Base-by-base conservation (phyloP, 352 stramenopile genomes). In the Phytophthora tubulina region DNA sequence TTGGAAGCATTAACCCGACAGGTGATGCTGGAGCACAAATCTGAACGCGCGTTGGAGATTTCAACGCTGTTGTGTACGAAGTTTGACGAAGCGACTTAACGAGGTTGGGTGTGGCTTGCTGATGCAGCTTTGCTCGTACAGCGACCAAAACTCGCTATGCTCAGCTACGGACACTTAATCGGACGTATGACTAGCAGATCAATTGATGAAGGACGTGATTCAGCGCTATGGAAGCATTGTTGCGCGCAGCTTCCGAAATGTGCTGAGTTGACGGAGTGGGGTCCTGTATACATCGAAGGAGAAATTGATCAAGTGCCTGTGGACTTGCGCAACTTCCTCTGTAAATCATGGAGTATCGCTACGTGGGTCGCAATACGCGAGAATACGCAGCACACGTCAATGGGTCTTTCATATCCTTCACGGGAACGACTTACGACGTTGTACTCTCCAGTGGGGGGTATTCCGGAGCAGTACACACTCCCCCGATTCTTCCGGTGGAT, bases 401-500 rank as follows among this genome's bases (percentile, higher is more conserved):
- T 35, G 44, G 4, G 17, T 35, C 51, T 68, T 11, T 65, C 56
- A 8, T 72, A 64, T 55, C 41, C 68, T 32, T 60, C 68, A 8
- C 48, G 68, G 3, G 54, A 58, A 33, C 33, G 36, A 14, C 57
- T 72, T 49, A 46, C 14, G 31, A 72, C 54, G 30, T 30, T 36
- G 44, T 56, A 57, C 30, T 15, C 14, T 30, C 7, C 42, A 6
- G 13, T 50, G 32, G 48, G 38, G 45, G 33, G 15, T 32, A 3
- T 14, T 6, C 36, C 44, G 41, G 46, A 39, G 30, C 61, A 69
- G 50, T 76, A 73, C 46, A 48, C 50, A 9, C 67, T 85, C 4
- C 78, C 78, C 36, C 78, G 78, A 38, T 85, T 84, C 63, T 84
- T 85, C 59, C 75, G 78, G 41, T 85, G 78, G 78, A 60, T 85